Base-by-base conservation (phyloP, 208 protist species). In the Trypanosoma platydactyli region DNA sequence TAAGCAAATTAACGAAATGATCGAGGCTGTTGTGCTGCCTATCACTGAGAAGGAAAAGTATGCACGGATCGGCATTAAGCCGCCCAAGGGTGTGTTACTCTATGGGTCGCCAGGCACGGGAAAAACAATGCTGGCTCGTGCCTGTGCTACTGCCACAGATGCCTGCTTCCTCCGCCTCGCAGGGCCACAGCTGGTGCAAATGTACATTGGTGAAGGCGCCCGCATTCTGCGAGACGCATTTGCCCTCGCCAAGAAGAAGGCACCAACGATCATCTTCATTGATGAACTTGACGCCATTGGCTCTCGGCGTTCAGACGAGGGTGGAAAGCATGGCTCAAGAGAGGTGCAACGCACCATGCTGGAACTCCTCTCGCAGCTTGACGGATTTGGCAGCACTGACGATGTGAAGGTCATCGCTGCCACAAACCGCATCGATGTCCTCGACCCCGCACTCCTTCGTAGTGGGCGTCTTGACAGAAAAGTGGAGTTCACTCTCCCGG, bases 301-400 rank as follows among this genome's bases (percentile, higher is more conserved):
- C 53, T 99, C 98, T 9, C 98, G 98, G 74, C 90, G 98, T 54
- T 97, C 93, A n/a, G 97, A 98, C 62, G 94, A 98, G 72, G 78
- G 64, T 51, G 99, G 99, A 56, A 91, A 98, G 61, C 92, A 97
- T 42, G 99, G 98, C 68, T 98, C 98, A 64, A 71, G 98, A 50
- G 99, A 99, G 77, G 98, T 99, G 65, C 98, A 99, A 82, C 89
- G 99, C 38, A 99, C 99, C 2, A 99, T 99, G 99, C 89, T 99
- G 13, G 99, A 99, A 87, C 93, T 99, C 11, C 93, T 99, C 11
- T 99, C 99, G 48, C 99, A 99, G 83, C 89, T 99, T 11, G 99
- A 99, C 77, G 99, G 99, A 51, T 99, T 99, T 76, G 88, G 85
- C 69, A 96, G 82, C 75, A 92, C 97, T 60, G 92, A 98, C 40